phyloP scores from a whole-genome alignment of 2,329 filamentous ascomycete genomes.

The Coniochaeta sp. region DNA sequence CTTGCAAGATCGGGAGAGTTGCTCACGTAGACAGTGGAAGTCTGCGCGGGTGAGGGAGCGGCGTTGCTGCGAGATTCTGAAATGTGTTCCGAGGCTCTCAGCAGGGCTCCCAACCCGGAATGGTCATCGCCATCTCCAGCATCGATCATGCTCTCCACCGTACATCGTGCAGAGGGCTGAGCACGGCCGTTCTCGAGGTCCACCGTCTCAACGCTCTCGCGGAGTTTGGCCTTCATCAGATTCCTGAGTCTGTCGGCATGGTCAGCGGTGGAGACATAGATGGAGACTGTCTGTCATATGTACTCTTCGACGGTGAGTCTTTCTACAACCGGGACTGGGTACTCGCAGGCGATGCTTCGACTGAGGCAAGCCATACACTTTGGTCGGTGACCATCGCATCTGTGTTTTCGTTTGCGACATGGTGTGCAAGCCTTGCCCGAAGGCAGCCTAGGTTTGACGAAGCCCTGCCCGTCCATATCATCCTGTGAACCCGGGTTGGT shows the following conservation, averaged over 20 bases:
- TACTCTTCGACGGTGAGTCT: slow-evolving; percentile 5
- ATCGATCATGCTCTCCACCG: neutral
- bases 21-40: neutral
- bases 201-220: neutral
- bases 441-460: slow-evolving; percentile 4
- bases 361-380: slow-evolving; percentile 3
- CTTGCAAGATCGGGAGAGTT: neutral
- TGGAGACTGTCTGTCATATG: neutral
- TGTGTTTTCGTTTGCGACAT: slow-evolving; percentile 5
- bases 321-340: neutral
- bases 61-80: neutral
- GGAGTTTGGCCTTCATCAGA: slow-evolving; percentile 6
- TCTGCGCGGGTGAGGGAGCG: neutral
- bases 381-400: slow-evolving; percentile 5
- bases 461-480: neutral
- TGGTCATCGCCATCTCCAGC: neutral
- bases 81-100: slow-evolving; percentile 2
- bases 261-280: neutral
- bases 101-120: neutral
- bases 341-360: slow-evolving; percentile 4
- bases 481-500: neutral
- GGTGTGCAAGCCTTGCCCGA: slow-evolving; percentile 5
- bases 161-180: neutral
- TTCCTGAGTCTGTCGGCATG: slow-evolving; percentile 2
- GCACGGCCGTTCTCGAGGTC: neutral